Percentiles rank a stretch among this genome's conserved stretches.
Evolutionary conservation across 176 grass and related monocot genomes (phyloP).

Genomic region (Stipa capillata): DNA sequence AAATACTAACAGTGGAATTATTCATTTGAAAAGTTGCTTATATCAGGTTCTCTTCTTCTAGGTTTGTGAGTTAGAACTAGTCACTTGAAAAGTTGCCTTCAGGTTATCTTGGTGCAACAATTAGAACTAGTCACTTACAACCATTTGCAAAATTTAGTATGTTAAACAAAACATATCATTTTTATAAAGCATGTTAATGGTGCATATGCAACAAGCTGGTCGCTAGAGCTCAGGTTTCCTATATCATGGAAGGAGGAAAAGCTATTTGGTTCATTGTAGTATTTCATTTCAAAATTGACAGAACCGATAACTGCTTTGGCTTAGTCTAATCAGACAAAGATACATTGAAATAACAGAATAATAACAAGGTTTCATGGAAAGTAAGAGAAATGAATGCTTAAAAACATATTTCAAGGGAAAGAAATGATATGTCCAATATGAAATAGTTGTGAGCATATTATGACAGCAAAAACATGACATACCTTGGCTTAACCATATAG

Average conservation of each 20-base stretch:
- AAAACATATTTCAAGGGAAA: background rate
- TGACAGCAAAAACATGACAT: background rate
- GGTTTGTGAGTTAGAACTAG: too few relatives aligned
- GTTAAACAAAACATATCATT: background rate
- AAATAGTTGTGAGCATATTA: background rate
- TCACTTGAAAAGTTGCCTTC: too few relatives aligned
- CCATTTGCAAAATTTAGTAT: conserved; percentile 1
- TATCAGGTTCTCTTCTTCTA: too few relatives aligned
- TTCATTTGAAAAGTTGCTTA: background rate
- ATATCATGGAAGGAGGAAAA: too few relatives aligned
- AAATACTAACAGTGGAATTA: background rate
- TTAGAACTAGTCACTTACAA: background rate
- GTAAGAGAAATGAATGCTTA: background rate
- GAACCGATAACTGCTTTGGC: background rate
- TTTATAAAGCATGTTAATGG: background rate
- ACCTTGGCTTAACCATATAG: conserved; percentile 84
- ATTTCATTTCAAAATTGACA: background rate
- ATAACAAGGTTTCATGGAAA: background rate
- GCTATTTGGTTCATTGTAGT: background rate
- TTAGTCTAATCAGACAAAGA: background rate
- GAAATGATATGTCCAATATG: background rate
- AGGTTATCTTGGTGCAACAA: background rate
- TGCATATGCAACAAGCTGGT: background rate
- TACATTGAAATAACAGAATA: background rate
- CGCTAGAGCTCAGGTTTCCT: background rate